Conservation (phyloP, 1,284 basidiomycete genomes). For the Puccinia polysora region DNA sequence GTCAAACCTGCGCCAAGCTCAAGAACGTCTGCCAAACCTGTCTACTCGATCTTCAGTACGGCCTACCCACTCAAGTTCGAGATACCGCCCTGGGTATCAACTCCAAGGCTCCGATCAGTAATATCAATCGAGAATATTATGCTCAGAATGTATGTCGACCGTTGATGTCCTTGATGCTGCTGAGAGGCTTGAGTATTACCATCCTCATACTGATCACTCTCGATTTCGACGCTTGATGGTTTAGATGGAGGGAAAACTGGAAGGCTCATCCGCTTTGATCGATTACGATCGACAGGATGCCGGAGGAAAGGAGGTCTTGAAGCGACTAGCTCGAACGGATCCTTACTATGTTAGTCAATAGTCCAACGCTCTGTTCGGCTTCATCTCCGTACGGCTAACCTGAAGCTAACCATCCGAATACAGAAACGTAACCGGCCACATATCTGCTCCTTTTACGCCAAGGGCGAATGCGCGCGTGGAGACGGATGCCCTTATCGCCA, state of each 20-base stretch:
- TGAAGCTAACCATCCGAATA: background rate
- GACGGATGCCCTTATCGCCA: constrained; percentile 90
- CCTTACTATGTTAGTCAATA: constrained; percentile 67
- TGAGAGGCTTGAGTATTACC: too few species aligned
- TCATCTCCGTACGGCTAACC: too few species aligned
- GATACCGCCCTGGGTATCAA: constrained; percentile 87
- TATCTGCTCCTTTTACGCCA: constrained; percentile 89
- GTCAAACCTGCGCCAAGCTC: constrained; percentile 96
- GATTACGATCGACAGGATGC: constrained; percentile 51
- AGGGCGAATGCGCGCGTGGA: constrained; percentile 89
- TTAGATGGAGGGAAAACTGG: constrained; percentile 44
- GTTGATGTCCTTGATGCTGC: background rate
- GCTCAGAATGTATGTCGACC: constrained; percentile 72
- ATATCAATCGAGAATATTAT: constrained; percentile 92
- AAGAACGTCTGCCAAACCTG: constrained; percentile 99
- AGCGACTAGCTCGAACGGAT: constrained; percentile 84
- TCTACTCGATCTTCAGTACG: constrained; percentile 86
- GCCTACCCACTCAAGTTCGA: constrained; percentile 90
- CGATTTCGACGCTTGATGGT: too few species aligned
- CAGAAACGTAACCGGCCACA: constrained; percentile 85
- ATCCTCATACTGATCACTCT: background rate
- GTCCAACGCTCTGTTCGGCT: too few species aligned
- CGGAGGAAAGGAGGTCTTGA: constrained; percentile 88
- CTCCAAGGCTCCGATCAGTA: constrained; percentile 84
- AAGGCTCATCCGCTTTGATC: constrained; percentile 47